These are phyloP conservation scores for Plasmodium chabaudi DNA, from an alignment of 169 alveolate species.

Conservation along the genomic window DNA sequence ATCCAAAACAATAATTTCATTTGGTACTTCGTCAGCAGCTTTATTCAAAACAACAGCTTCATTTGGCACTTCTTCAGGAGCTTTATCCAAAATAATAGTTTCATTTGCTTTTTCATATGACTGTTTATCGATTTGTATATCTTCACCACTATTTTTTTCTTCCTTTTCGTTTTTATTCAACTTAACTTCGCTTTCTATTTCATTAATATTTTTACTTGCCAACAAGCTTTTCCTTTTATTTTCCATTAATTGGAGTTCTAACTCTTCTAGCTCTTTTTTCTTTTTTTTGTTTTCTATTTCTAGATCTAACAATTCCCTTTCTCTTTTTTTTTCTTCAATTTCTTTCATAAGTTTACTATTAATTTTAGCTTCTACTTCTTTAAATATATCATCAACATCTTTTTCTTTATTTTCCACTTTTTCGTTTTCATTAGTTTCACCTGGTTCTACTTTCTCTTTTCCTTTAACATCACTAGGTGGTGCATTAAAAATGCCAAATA, in stretches of 20 bases:
- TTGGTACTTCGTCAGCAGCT: background rate
- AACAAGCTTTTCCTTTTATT: constrained; percentile 16
- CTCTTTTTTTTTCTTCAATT: constrained; percentile 33
- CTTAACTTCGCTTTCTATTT: constrained; percentile 7
- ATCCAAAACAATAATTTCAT: background rate
- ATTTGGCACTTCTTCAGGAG: background rate
- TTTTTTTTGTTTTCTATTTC: constrained; percentile 58
- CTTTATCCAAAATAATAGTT: background rate
- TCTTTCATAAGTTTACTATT: constrained; percentile 3
- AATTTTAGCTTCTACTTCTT: background rate
- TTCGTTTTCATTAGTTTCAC: background rate
- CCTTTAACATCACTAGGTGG: constrained; percentile 4
- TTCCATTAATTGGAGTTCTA: constrained; percentile 64
- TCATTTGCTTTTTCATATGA: background rate
- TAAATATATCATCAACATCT: background rate
- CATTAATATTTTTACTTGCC: constrained; percentile 4
- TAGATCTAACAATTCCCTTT: constrained; percentile 49
- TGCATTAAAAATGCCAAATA: constrained; percentile 47
- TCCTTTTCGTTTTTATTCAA: background rate
- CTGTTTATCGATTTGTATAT: background rate
- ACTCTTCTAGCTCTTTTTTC: constrained; percentile 45
- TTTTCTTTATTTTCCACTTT: background rate
- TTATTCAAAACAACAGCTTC: background rate
- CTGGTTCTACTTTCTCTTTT: background rate
- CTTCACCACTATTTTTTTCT: background rate